Conservation (phyloP, 805 yeast genomes). For the Dipodascopsis uninucleata region DNA sequence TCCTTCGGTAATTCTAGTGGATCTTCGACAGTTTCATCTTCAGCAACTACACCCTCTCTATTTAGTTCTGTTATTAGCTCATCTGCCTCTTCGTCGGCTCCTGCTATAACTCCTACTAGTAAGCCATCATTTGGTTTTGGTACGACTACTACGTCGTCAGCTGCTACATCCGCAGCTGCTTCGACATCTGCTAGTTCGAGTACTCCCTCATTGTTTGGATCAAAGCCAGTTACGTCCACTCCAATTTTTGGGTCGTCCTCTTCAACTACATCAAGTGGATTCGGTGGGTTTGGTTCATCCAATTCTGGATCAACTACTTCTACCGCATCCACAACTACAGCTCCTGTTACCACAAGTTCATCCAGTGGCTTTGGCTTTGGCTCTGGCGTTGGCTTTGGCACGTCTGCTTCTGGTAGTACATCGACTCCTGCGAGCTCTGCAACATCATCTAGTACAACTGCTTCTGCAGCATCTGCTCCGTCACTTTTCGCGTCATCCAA, state of each 20-base stretch:
- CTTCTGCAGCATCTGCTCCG: constrained; percentile 16
- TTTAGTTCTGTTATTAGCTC: no score
- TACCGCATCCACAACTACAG: not conserved
- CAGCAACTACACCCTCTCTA: constrained; percentile 3
- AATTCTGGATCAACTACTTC: not conserved
- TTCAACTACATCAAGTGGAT: constrained; percentile 1
- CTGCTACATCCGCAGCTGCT: not conserved
- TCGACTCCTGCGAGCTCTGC: constrained; percentile 15
- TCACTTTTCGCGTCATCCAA: constrained; percentile 13
- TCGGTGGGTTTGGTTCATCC: constrained; percentile 6
- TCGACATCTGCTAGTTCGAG: constrained; percentile 1
- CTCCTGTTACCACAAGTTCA: constrained; percentile 5
- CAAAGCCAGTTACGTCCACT: constrained; percentile 3
- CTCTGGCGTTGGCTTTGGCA: constrained; percentile 20
- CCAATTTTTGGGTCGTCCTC: constrained; percentile 7
- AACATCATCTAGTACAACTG: constrained; percentile 21
- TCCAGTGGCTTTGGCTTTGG: constrained; percentile 18
- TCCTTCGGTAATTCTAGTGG: constrained; percentile 4
- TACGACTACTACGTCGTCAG: not conserved
- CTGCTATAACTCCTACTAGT: no score
- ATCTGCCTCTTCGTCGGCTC: no score
- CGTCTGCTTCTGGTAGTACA: constrained; percentile 12
- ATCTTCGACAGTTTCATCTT: not conserved
- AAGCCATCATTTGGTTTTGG: no score
- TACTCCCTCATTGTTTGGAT: not conserved